Evolutionary conservation across 1,284 basidiomycete genomes (phyloP), one percentile per base, ranked within the genome.

Genomic region (Agaricales sp.): DNA sequence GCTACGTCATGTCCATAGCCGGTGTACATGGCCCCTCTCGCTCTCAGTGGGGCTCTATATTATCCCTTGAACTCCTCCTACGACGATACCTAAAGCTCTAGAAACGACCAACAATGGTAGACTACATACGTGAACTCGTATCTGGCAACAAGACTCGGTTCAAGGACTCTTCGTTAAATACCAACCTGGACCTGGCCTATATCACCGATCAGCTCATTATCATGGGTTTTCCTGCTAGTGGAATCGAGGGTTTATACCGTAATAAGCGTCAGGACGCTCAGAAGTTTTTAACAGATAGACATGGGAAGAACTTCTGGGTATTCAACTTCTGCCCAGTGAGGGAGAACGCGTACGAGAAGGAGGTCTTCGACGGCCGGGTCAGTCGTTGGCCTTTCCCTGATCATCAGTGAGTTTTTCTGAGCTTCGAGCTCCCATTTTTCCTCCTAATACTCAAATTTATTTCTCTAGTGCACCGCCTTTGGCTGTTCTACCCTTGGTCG

Each of bases 351-450:
- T 88, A 88, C 58, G 73, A 77, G 3, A 63, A 75, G 3, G 63
- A 62, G 39, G 64, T 80, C 20, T 88, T 88, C 55, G 73, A 74
- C 6, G 80, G 80, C 4, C 69, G 86, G 24, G 87, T 92, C 19
- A 92, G 87, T 56, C 71, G 89, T 51, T 92, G 85, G 59, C 91
- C 91, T 0, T 93, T 92, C 57, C 91, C 91, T 11, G 90, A 92
- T 62, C 88, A 91, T 60, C 86, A 91, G 84, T 87, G 55, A 61
- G 83, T 70, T 45, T n/a, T 8, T 43, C 16, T 46, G 37, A 41
- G 41, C 16, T 8, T 39, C 4, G n/a, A 21, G 41, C 2, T 16
- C 37, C 21, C 18, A 19, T 25, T 26, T 48, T 39, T 26, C 21
- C 18, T 19, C 23, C 21, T 50, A 11, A 22, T 11, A 49, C 47